phyloP scores from a whole-genome alignment of 495 filamentous ascomycete genomes.

The Penicillium salamii region DNA sequence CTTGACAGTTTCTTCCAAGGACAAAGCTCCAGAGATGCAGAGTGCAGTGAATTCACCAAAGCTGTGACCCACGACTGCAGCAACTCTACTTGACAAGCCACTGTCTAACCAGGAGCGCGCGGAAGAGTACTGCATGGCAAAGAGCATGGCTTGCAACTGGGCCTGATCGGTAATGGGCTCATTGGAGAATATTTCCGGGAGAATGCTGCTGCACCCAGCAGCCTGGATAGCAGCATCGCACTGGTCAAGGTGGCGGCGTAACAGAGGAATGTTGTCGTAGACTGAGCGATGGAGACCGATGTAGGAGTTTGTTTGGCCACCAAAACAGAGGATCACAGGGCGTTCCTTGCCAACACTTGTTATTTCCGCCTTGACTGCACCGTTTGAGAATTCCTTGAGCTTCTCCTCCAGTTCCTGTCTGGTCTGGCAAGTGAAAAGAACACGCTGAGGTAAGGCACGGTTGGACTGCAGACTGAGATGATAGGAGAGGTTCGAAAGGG shows the following conservation, averaged over 20 bases:
- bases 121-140: conserved; percentile 48
- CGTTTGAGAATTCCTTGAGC: background rate
- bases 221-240: background rate
- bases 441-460: background rate
- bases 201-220: background rate
- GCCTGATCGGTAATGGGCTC: background rate
- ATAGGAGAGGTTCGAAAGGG: background rate
- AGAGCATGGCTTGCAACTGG: conserved; percentile 22
- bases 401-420: background rate
- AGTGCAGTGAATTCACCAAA: conserved; percentile 46
- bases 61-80: conserved; percentile 48
- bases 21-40: conserved; percentile 32
- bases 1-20: conserved; percentile 32
- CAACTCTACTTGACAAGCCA: conserved; percentile 25
- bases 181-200: background rate
- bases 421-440: background rate
- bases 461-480: background rate
- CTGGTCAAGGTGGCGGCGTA: background rate
- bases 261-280: background rate
- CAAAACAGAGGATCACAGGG: background rate
- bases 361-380: too few relatives aligned
- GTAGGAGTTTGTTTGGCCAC: background rate
- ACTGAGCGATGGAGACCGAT: background rate
- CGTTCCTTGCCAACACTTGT: background rate
- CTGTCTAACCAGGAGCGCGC: conserved; percentile 46